Conservation (phyloP, 2,329 filamentous ascomycete species). For the Orbilia oligospora region DNA sequence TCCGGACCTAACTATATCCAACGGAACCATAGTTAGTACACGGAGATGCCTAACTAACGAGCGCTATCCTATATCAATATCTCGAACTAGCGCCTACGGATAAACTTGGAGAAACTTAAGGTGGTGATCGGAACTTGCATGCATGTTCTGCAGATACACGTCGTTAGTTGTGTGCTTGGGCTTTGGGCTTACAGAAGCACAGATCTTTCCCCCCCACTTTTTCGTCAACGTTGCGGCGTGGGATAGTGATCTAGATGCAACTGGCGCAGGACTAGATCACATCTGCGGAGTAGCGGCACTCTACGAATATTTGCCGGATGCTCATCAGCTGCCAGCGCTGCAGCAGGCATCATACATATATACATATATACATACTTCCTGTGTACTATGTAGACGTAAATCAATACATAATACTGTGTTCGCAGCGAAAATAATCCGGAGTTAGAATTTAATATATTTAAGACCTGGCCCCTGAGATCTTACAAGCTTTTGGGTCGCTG, state of each 20-base stretch:
- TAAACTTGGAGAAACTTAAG: conserved; percentile 16
- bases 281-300: not conserved
- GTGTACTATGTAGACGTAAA: too few relatives aligned
- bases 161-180: not conserved
- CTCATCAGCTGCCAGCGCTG: not conserved
- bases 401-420: too few relatives aligned
- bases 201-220: conserved; percentile 10
- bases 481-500: not conserved
- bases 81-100: not conserved
- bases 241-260: conserved; percentile 19
- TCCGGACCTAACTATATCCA: conserved; percentile 14
- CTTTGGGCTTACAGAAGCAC: not conserved
- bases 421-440: not conserved
- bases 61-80: not conserved
- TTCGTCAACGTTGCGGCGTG: conserved; percentile 1
- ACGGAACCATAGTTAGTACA: not conserved
- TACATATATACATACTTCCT: too few relatives aligned
- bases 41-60: not conserved
- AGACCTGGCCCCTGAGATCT: conserved; percentile 13
- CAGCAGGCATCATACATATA: too few relatives aligned
- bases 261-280: conserved; percentile 15
- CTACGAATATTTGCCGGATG: conserved; percentile 22
- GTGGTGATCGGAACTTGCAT: not conserved
- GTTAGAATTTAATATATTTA: conserved; percentile 11
- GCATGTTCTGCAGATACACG: conserved; percentile 1